These are phyloP conservation scores for Limonium bicolor DNA, from an alignment of 148 eudicot species.

Conservation along the genomic window DNA sequence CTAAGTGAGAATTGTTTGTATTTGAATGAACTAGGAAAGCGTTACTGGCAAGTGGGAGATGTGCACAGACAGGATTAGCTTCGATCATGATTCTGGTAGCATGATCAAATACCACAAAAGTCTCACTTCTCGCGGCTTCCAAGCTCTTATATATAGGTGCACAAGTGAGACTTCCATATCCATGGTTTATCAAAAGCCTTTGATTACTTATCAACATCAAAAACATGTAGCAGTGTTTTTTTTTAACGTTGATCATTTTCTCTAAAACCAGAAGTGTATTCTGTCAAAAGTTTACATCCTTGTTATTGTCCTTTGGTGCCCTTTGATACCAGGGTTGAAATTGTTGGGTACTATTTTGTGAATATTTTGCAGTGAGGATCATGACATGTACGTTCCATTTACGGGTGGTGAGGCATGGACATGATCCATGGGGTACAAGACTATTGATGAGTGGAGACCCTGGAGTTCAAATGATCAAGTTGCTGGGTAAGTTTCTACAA, in stretches of 20 bases:
- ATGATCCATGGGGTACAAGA: conserved; percentile 72
- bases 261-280: too few relatives aligned
- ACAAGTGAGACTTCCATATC: too few relatives aligned
- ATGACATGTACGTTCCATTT: conserved; percentile 94
- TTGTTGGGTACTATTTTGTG: too few relatives aligned
- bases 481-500: conserved; percentile 83
- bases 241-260: too few relatives aligned
- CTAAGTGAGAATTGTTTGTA: too few relatives aligned
- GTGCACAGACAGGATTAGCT: conserved; percentile 41
- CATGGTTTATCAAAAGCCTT: too few relatives aligned
- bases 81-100: conserved; percentile 66
- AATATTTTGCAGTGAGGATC: conserved; percentile 64
- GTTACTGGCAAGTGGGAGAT: conserved; percentile 56
- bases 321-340: too few relatives aligned
- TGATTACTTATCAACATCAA: too few relatives aligned
- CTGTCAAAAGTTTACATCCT: too few relatives aligned
- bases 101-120: conserved; percentile 83
- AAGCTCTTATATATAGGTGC: conserved; percentile 85
- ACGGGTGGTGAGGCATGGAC: conserved; percentile 97
- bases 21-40: conserved; percentile 31
- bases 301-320: too few relatives aligned
- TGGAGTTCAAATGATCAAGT: conserved; percentile 62
- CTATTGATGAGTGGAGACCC: conserved; percentile 75
- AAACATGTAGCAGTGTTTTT: too few relatives aligned
- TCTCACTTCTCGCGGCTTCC: conserved; percentile 67